Conservation (phyloP, 2,329 filamentous ascomycete species). For the Colletotrichum melonis region DNA sequence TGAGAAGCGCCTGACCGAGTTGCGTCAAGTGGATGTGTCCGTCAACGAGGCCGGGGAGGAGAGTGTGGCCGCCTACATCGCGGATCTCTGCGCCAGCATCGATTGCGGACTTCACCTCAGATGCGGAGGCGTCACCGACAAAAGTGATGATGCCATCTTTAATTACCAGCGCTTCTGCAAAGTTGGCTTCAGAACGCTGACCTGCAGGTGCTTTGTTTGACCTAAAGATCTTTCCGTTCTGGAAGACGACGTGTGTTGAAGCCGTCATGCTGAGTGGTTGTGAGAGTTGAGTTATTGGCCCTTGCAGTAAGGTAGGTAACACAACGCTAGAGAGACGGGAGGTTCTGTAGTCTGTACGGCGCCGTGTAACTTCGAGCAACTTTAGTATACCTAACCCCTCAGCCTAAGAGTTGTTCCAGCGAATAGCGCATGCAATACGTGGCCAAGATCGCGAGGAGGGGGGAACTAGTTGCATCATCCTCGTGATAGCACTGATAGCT, state of each 20-base stretch:
- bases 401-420: neutral
- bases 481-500: constrained; percentile 27
- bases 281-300: neutral
- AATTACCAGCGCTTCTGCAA: constrained; percentile 48
- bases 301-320: neutral
- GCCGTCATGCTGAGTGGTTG: neutral
- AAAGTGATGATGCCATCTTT: constrained; percentile 47
- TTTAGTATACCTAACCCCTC: no score
- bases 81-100: constrained; percentile 35
- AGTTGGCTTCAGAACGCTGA: constrained; percentile 39
- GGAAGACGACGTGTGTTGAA: constrained; percentile 17
- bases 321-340: neutral
- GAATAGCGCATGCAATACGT: neutral
- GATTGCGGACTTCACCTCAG: constrained; percentile 37
- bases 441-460: neutral
- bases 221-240: constrained; percentile 32
- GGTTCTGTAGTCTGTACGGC: neutral
- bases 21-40: constrained; percentile 68
- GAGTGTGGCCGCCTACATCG: constrained; percentile 48
- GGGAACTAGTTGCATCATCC: neutral
- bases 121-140: constrained; percentile 45
- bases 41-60: constrained; percentile 68
- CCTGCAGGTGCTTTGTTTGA: constrained; percentile 19
- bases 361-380: neutral
- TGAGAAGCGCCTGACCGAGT: constrained; percentile 64